Base-by-base conservation (phyloP, 2,329 filamentous ascomycete species). In the Calonectria pteridis region DNA sequence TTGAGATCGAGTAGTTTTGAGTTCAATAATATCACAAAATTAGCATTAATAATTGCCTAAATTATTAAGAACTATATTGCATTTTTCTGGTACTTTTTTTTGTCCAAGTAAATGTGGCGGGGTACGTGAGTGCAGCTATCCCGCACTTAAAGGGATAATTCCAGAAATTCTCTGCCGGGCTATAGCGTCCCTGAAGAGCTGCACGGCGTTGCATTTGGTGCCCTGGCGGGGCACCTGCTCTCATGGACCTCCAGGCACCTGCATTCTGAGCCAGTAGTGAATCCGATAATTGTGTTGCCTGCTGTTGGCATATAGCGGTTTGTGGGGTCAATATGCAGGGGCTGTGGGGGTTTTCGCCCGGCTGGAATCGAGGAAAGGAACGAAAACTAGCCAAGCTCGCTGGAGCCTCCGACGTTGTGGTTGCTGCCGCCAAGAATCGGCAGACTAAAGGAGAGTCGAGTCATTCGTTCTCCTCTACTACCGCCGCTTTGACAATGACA, bases 241-340 rank as follows among this genome's bases (percentile, higher is more conserved):
- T 43, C 46, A 33, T 37, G 31, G 53, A 31, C 46, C 29, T 76
- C 69, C 59, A 76, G 74, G 74, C 75, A 75, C 58, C 73, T 33
- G 64, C 58, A 71, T 72, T 69, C 35, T 31, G 5, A 43, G 37
- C 40, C 70, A 53, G 63, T 70, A 49, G 26, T 28, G 20, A 33
- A n/a, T 23, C 50, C 16, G 40, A 67, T 18, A 67, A 76, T 75
- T 71, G 58, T 75, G 74, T 55, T 76, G 74, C 74, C 74, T 76
- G 65, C 72, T 72, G 28, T 63, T 55, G 53, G 49, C 35, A n/a
- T 63, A 59, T 55, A 33, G 37, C 28, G 23, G n/a, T 16, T 26
- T 66, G 67, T 68, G 73, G 73, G 67, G 74, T 35, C 59, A 28
- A 49, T 20, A 28, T 69, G 63, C 55, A 69, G 67, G 28, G 67